Conservation (phyloP, 257 asterid genomes). For the Solanum pinnatisectum region DNA sequence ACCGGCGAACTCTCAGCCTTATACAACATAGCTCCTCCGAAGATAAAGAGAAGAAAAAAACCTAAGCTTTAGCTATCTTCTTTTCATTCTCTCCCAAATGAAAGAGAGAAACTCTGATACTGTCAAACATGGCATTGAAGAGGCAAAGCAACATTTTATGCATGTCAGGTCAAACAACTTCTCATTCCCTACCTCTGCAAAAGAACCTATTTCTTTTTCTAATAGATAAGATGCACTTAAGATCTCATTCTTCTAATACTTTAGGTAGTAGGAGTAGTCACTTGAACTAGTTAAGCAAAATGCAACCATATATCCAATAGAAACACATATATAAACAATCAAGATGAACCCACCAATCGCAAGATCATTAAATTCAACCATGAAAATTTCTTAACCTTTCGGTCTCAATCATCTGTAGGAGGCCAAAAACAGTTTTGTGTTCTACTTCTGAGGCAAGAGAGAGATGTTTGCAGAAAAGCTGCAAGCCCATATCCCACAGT, state of each 20-base stretch:
- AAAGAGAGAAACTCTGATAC: neutral
- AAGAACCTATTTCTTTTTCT: neutral
- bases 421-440: conserved; percentile 84
- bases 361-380: neutral
- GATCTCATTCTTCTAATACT: neutral
- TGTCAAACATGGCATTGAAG: neutral
- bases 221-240: neutral
- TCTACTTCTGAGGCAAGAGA: conserved; percentile 87
- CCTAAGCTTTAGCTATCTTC: neutral
- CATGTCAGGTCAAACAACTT: neutral
- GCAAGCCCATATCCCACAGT: conserved; percentile 99
- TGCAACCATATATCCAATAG: neutral
- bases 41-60: neutral
- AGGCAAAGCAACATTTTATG: neutral
- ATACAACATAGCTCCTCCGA: neutral
- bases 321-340: neutral
- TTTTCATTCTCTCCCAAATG: neutral
- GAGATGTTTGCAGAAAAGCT: conserved; percentile 88
- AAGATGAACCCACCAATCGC: neutral
- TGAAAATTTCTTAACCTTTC: conserved; percentile 48
- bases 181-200: neutral
- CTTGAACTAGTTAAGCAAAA: neutral
- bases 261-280: neutral
- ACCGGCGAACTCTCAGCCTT: neutral
- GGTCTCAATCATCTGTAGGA: conserved; percentile 79